A percentile compares a stretch with the other conserved stretches of the same genome.
Conservation (phyloP, 192 early-diverging fungal species). For the Linnemannia elongata region DNA sequence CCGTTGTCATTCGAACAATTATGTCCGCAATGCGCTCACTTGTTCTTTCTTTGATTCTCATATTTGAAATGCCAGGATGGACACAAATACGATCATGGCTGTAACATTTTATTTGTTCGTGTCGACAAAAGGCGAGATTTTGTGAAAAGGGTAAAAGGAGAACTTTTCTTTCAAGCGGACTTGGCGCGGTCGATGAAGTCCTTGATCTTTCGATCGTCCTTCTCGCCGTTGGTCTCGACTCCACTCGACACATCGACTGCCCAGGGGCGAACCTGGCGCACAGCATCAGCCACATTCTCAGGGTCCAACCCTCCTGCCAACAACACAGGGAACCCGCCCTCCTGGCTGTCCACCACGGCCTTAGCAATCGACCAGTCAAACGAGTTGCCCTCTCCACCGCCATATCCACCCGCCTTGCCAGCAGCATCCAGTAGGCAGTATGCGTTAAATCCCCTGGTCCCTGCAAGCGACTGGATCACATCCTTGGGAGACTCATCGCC, state of each 20-base stretch:
- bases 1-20: too few species aligned
- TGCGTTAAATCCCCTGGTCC: constrained; percentile 61
- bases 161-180: constrained; percentile 25
- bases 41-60: too few species aligned
- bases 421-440: constrained; percentile 77
- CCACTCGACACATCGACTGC: constrained; percentile 96
- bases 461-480: constrained; percentile 61
- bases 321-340: constrained; percentile 77
- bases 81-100: too few species aligned
- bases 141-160: too few species aligned
- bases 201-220: constrained; percentile 83
- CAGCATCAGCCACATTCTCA: constrained; percentile 85
- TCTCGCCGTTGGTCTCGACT: constrained; percentile 85
- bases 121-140: too few species aligned
- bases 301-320: constrained; percentile 92
- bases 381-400: constrained; percentile 82
- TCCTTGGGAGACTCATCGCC: constrained; percentile 63
- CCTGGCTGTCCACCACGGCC: constrained; percentile 48
- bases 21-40: too few species aligned
- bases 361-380: constrained; percentile 92
- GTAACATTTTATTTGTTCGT: background rate
- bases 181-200: constrained; percentile 79
- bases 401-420: constrained; percentile 65
- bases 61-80: too few species aligned
- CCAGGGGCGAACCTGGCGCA: constrained; percentile 78